phyloP scores from a whole-genome alignment of 179 eudicot species.

The Silene coronaria region DNA sequence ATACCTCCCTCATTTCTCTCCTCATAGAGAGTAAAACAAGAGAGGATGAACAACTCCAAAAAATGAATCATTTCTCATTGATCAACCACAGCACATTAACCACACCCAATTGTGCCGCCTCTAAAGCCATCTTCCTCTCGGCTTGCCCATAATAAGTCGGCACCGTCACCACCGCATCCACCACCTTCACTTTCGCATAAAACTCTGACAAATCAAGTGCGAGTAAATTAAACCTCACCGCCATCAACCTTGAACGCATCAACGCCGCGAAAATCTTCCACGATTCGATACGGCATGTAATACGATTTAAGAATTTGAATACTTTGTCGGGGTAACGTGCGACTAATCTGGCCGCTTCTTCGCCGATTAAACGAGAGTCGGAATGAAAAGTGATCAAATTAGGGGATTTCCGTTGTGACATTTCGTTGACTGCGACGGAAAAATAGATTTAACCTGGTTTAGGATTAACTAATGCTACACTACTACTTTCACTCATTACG shows the following conservation, averaged over 20 bases:
- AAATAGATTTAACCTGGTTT: conserved; percentile 28
- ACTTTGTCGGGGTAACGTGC: conserved; percentile 76
- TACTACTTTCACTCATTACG: conserved; percentile 91
- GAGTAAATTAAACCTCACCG: conserved; percentile 57
- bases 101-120: conserved; percentile 77
- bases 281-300: conserved; percentile 54
- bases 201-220: conserved; percentile 22
- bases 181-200: conserved; percentile 57
- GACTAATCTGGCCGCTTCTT: conserved; percentile 63
- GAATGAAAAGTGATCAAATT: conserved; percentile 62
- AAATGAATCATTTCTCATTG: too few species aligned
- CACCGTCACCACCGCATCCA: conserved; percentile 80
- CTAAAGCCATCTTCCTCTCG: conserved; percentile 73
- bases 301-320: conserved; percentile 33
- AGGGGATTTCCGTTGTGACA: conserved; percentile 53
- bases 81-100: conserved; percentile 72
- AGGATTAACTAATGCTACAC: conserved; percentile 86
- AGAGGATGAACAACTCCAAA: too few species aligned
- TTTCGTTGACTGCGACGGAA: conserved; percentile 53
- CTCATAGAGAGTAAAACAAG: too few species aligned
- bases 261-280: conserved; percentile 45
- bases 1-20: too few species aligned
- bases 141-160: conserved; percentile 87
- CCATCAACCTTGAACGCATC: conserved; percentile 57
- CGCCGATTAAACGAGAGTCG: conserved; percentile 66